Percentiles rank a stretch among this genome's conserved stretches.
phyloP scores from a whole-genome alignment of 2,329 filamentous ascomycete genomes.

The Sporothrix euskadiensis region DNA sequence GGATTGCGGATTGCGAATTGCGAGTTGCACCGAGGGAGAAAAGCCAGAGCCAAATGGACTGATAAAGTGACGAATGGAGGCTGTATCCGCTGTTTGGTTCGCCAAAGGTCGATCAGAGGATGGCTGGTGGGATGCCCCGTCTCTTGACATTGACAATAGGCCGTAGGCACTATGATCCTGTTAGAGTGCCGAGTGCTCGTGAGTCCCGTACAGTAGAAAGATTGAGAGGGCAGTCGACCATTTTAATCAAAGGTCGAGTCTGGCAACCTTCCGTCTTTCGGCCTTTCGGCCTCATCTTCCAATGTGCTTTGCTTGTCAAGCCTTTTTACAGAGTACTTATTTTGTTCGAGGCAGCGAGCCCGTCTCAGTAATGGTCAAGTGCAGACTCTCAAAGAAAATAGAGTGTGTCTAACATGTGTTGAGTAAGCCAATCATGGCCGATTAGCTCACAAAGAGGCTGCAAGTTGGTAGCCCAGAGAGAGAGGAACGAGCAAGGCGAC shows the following conservation, averaged over 20 bases:
- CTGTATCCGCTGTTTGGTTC: conserved; percentile 9
- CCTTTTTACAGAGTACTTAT: neutral
- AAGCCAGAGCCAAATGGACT: neutral
- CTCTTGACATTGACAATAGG: conserved; percentile 8
- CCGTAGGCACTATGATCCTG: conserved; percentile 11
- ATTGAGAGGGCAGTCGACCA: conserved; percentile 2
- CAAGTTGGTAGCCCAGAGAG: too few species aligned
- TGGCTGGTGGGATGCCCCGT: neutral
- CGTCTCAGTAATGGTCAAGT: neutral
- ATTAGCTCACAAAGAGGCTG: too few species aligned
- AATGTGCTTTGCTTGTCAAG: too few species aligned
- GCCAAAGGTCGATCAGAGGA: conserved; percentile 14
- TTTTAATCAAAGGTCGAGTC: too few species aligned
- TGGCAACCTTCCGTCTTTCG: too few species aligned
- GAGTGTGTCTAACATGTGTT: neutral
- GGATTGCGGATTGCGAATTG: conserved; percentile 1
- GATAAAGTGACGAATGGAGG: conserved; percentile 12
- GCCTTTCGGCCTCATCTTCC: too few species aligned
- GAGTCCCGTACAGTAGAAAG: neutral
- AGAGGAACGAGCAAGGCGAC: too few species aligned
- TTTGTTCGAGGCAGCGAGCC: neutral
- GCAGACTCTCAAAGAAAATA: neutral
- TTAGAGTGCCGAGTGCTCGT: neutral
- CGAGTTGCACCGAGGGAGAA: neutral
- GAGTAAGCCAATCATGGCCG: too few species aligned